These are phyloP conservation scores for Candida pseudoviswanathii DNA, from an alignment of 1,139 yeast species.

Conservation along the genomic window DNA sequence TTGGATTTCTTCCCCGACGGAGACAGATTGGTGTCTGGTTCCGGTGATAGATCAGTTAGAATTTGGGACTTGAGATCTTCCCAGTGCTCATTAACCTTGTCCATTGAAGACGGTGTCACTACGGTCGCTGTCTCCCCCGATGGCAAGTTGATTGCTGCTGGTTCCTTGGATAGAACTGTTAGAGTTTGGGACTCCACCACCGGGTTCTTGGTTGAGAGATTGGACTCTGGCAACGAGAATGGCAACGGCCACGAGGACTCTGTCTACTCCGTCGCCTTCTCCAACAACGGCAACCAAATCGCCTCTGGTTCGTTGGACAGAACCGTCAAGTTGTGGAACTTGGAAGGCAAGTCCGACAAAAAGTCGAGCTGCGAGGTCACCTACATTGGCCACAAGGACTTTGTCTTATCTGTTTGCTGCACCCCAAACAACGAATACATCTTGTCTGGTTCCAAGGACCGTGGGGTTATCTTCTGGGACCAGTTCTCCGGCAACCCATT, in stretches of 20 bases:
- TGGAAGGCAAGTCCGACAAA: conserved; percentile 60
- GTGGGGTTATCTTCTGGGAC: conserved; percentile 98
- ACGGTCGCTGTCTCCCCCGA: conserved; percentile 98
- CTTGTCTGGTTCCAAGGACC: conserved; percentile 92
- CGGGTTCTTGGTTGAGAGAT: conserved; percentile 88
- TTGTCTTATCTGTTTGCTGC: conserved; percentile 90
- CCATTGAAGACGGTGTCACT: conserved; percentile 97
- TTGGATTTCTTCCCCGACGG: conserved; percentile 96
- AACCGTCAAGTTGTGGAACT: conserved; percentile 94
- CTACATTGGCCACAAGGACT: conserved; percentile 94
- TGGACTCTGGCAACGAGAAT: conserved; percentile 84
- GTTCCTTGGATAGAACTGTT: conserved; percentile 92
- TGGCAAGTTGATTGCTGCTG: conserved; percentile 93
- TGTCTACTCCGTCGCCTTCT: conserved; percentile 92
- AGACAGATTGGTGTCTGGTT: conserved; percentile 89
- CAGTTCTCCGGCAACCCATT: conserved; percentile 89
- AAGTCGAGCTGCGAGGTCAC: conserved; percentile 84
- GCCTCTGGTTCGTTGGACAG: conserved; percentile 95
- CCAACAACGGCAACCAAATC: conserved; percentile 88
- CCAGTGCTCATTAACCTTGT: conserved; percentile 83
- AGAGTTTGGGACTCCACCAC: conserved; percentile 97
- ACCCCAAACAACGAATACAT: conserved; percentile 94
- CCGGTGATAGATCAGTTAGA: conserved; percentile 95
- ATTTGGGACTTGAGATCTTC: conserved; percentile 96
- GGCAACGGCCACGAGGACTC: conserved; percentile 97